Evolutionary conservation across 2,329 filamentous ascomycete genomes (phyloP).

Genomic region (Ophiostoma novo-ulmi): DNA sequence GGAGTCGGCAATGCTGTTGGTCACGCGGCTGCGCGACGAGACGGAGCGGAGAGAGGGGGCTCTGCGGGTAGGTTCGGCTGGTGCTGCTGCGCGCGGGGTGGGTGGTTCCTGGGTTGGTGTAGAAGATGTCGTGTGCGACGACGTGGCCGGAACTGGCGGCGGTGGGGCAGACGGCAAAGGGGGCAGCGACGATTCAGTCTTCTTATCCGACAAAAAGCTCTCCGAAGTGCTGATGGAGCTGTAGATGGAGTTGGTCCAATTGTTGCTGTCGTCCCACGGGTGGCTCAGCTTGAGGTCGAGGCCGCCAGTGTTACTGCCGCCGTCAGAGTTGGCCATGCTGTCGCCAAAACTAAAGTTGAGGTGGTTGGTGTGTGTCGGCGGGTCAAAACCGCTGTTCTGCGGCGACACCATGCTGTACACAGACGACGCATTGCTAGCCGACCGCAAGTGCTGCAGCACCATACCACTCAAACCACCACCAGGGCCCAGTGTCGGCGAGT

Average conservation of each 20-base stretch:
- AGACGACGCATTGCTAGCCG: constrained; percentile 75
- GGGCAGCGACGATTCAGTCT: not conserved
- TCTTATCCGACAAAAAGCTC: not conserved
- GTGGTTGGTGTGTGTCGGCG: not conserved
- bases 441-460: constrained; percentile 77
- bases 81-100: not conserved
- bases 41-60: constrained; percentile 37
- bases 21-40: constrained; percentile 56
- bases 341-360: not conserved
- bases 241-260: constrained; percentile 24
- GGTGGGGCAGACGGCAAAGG: not conserved
- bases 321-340: not conserved
- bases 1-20: constrained; percentile 15
- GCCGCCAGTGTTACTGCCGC: constrained; percentile 31
- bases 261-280: constrained; percentile 41
- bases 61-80: not conserved
- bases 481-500: constrained; percentile 77
- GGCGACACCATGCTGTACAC: constrained; percentile 50
- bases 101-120: not conserved
- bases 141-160: not conserved
- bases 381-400: not conserved
- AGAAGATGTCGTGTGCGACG: not conserved
- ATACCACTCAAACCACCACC: constrained; percentile 68
- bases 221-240: constrained; percentile 15
- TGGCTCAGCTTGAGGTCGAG: constrained; percentile 37